A percentile compares a stretch with the other conserved stretches of the same genome.
phyloP scores from a whole-genome alignment of 495 filamentous ascomycete species.

The Penicillium turbatum region DNA sequence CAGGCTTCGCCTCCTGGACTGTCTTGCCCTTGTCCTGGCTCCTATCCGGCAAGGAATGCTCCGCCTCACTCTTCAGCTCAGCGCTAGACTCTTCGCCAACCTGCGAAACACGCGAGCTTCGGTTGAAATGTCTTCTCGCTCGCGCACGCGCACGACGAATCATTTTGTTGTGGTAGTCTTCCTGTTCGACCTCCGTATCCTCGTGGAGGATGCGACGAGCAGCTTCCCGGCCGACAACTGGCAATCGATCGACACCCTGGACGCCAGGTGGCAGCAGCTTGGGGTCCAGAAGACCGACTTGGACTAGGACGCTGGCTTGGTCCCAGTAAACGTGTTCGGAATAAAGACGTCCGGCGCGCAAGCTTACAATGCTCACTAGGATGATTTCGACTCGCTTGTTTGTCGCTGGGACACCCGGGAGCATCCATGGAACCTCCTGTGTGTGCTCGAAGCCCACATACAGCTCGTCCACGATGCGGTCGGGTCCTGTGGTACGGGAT shows the following conservation, averaged over 20 bases:
- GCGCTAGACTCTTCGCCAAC: slow-evolving; percentile 23
- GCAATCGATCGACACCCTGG: slow-evolving; percentile 57
- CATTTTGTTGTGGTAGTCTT: slow-evolving; percentile 41
- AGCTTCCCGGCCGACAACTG: slow-evolving; percentile 63
- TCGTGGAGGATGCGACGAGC: slow-evolving; percentile 65
- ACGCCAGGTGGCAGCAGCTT: slow-evolving; percentile 47
- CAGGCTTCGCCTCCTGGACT: slow-evolving; percentile 12
- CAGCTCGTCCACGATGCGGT: slow-evolving; percentile 60
- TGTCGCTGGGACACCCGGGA: slow-evolving; percentile 73
- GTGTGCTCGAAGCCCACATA: slow-evolving; percentile 65
- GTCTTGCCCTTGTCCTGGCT: slow-evolving; percentile 21
- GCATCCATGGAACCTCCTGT: slow-evolving; percentile 69
- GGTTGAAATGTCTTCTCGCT: slow-evolving; percentile 10
- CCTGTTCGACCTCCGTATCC: slow-evolving; percentile 38
- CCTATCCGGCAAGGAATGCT: slow-evolving; percentile 11
- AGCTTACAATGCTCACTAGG: slow-evolving; percentile 68
- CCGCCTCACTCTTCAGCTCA: slow-evolving; percentile 26
- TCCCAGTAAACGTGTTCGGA: slow-evolving; percentile 89
- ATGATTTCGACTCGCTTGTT: slow-evolving; percentile 62
- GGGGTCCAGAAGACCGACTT: slow-evolving; percentile 69
- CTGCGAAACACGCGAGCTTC: slow-evolving; percentile 9
- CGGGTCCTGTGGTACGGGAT: slow-evolving; percentile 60
- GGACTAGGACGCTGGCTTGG: slow-evolving; percentile 73
- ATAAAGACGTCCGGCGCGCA: slow-evolving; percentile 69
- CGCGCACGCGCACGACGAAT: slow-evolving; percentile 31